A percentile compares a stretch with the other conserved stretches of the same genome.
Conservation (phyloP, 2,329 filamentous ascomycete species). For the Fusarium albidum region DNA sequence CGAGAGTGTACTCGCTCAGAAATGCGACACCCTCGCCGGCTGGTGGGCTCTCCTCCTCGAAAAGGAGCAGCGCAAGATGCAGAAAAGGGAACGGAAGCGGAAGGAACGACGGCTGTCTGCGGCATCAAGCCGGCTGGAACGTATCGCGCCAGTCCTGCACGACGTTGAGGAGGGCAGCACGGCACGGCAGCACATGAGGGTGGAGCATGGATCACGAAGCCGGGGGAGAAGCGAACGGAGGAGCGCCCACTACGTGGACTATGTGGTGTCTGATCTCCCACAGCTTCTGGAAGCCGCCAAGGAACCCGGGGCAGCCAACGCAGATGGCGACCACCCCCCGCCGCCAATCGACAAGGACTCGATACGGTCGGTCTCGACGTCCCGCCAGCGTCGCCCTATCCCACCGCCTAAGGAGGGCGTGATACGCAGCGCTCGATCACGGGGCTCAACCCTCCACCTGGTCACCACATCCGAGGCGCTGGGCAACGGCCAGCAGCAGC, state of each 20-base stretch:
- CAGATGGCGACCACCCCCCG: slow-evolving; percentile 63
- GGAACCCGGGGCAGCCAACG: slow-evolving; percentile 53
- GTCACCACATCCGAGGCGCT: slow-evolving; percentile 71
- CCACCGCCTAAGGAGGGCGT: slow-evolving; percentile 87
- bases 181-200: slow-evolving; percentile 53
- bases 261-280: slow-evolving; percentile 77
- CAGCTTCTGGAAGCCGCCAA: slow-evolving; percentile 71
- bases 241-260: slow-evolving; percentile 70
- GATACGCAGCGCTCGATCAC: slow-evolving; percentile 72
- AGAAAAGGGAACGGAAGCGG: slow-evolving; percentile 80
- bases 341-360: slow-evolving; percentile 82
- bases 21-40: slow-evolving; percentile 88
- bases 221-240: slow-evolving; percentile 82
- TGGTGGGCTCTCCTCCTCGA: slow-evolving; percentile 97
- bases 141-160: slow-evolving; percentile 77
- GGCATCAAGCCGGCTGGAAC: slow-evolving; percentile 85
- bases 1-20: slow-evolving; percentile 88
- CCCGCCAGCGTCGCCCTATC: slow-evolving; percentile 75
- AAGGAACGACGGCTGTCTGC: slow-evolving; percentile 87
- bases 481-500: slow-evolving; percentile 41
- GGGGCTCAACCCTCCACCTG: slow-evolving; percentile 86
- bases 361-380: slow-evolving; percentile 78
- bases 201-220: slow-evolving; percentile 64
- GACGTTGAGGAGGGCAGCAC: slow-evolving; percentile 82
- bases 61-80: slow-evolving; percentile 91